Conservation (phyloP, 768 basidiomycete genomes). For the Sporobolomyces phaffii region DNA sequence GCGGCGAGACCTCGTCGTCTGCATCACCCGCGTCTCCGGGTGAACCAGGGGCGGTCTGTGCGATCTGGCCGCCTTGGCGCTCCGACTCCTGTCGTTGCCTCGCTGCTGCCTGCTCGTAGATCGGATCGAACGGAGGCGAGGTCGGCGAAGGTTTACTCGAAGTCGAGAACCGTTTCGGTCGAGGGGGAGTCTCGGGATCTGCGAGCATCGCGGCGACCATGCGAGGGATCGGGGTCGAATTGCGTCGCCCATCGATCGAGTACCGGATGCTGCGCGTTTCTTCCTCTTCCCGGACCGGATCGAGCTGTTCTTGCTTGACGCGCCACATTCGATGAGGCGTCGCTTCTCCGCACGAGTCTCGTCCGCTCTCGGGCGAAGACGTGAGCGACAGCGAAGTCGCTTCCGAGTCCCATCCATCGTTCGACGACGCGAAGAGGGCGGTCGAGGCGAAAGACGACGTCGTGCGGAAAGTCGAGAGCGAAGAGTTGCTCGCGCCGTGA, state of each 20-base stretch:
- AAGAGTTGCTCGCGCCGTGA: conserved; percentile 13
- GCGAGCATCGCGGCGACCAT: conserved; percentile 19
- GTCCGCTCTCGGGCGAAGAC: conserved; percentile 28
- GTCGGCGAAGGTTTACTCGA: conserved; percentile 22
- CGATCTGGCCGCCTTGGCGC: not conserved
- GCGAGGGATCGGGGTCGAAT: conserved; percentile 28
- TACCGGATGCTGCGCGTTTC: conserved; percentile 3
- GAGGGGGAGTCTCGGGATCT: conserved; percentile 32
- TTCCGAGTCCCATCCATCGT: conserved; percentile 35
- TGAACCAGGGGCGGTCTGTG: not conserved
- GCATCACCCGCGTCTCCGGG: conserved; percentile 17
- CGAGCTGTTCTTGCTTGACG: conserved; percentile 15
- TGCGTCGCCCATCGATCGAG: conserved; percentile 12
- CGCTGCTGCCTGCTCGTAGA: conserved; percentile 17
- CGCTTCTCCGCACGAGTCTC: conserved; percentile 12
- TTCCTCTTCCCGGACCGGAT: conserved; percentile 11
- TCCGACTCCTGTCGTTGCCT: not conserved
- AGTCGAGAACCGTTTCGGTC: conserved; percentile 25
- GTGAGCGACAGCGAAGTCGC: conserved; percentile 27
- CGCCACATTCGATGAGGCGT: conserved; percentile 28
- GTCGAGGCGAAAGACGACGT: conserved; percentile 36
- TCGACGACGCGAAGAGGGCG: conserved; percentile 16
- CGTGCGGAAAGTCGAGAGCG: conserved; percentile 30
- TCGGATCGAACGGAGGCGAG: conserved; percentile 25
- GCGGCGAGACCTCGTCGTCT: conserved; percentile 35